A percentile compares a stretch with the other conserved stretches of the same genome.
Evolutionary conservation across 495 filamentous ascomycete species (phyloP).

Genomic region (Neurospora sp.): DNA sequence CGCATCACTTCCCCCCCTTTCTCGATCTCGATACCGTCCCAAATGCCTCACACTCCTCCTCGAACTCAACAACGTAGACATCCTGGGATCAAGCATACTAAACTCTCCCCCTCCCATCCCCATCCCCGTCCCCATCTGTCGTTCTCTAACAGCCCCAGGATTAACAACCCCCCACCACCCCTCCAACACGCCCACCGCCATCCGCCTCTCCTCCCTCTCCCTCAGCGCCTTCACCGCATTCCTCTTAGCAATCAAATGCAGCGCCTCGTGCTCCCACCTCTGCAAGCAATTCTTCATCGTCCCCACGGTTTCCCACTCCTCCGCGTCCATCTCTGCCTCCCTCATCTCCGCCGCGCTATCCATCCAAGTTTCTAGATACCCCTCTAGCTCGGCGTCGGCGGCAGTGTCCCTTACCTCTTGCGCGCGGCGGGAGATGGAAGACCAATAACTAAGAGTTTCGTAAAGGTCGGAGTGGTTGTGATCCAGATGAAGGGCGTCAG

Average conservation of each 20-base stretch:
- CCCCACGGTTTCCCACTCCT: constrained; percentile 16
- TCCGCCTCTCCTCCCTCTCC: constrained; percentile 14
- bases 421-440: background rate
- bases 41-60: background rate
- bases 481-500: constrained; percentile 9
- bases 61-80: background rate
- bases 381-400: constrained; percentile 19
- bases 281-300: constrained; percentile 8
- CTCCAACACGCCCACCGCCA: constrained; percentile 10
- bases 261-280: constrained; percentile 20
- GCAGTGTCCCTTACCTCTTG: constrained; percentile 13
- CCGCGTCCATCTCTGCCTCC: constrained; percentile 15
- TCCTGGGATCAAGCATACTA: background rate
- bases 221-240: constrained; percentile 12
- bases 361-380: constrained; percentile 13
- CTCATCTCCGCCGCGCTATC: constrained; percentile 5
- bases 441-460: constrained; percentile 22
- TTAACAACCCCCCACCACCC: constrained; percentile 19
- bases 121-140: too few species aligned
- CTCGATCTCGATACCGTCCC: background rate
- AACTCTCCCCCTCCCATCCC: background rate
- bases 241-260: constrained; percentile 14
- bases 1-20: background rate
- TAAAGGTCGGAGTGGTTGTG: constrained; percentile 16
- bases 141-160: constrained; percentile 5